Evolutionary conservation across 2,329 filamentous ascomycete species (phyloP).

Genomic region (Fusarium penzigii): DNA sequence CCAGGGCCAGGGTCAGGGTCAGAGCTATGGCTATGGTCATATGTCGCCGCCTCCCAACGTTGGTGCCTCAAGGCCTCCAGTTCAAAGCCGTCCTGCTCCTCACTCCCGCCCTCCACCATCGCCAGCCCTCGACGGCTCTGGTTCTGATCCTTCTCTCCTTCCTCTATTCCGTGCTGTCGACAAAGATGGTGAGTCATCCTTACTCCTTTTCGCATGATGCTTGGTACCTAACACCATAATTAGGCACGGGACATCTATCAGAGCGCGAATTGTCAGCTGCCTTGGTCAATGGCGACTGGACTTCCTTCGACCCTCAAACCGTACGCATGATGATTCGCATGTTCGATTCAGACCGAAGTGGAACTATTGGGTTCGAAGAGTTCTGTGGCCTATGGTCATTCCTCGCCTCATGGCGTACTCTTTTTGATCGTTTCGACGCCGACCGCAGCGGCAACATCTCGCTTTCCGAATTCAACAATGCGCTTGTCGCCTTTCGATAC

Average conservation of each 20-base stretch:
- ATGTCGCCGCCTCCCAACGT: conserved; percentile 54
- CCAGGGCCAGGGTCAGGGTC: conserved; percentile 13
- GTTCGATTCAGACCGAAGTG: conserved; percentile 91
- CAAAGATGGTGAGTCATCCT: conserved; percentile 65
- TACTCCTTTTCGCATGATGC: not conserved
- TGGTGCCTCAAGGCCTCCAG: conserved; percentile 41
- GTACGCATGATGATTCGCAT: conserved; percentile 99
- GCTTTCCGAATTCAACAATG: conserved; percentile 83
- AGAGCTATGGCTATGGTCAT: conserved; percentile 41
- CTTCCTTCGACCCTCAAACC: conserved; percentile 88
- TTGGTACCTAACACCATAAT: not conserved
- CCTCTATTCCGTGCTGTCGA: conserved; percentile 91
- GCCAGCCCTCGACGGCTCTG: conserved; percentile 53
- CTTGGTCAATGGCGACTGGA: conserved; percentile 95
- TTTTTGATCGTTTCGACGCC: conserved; percentile 93
- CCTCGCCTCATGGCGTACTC: conserved; percentile 85
- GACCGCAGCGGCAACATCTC: conserved; percentile 87
- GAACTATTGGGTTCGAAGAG: conserved; percentile 90
- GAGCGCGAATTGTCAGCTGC: conserved; percentile 86
- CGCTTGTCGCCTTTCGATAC: conserved; percentile 91
- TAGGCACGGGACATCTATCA: conserved; percentile 77
- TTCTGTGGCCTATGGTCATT: conserved; percentile 98
- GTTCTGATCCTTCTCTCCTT: conserved; percentile 61
- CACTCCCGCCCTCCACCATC: conserved; percentile 66
- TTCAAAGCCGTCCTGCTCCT: conserved; percentile 55